A percentile compares a stretch with the other conserved stretches of the same genome.
Evolutionary conservation across 805 yeast genomes (phyloP).

Genomic region (Cyberlindnera mycetangii): DNA sequence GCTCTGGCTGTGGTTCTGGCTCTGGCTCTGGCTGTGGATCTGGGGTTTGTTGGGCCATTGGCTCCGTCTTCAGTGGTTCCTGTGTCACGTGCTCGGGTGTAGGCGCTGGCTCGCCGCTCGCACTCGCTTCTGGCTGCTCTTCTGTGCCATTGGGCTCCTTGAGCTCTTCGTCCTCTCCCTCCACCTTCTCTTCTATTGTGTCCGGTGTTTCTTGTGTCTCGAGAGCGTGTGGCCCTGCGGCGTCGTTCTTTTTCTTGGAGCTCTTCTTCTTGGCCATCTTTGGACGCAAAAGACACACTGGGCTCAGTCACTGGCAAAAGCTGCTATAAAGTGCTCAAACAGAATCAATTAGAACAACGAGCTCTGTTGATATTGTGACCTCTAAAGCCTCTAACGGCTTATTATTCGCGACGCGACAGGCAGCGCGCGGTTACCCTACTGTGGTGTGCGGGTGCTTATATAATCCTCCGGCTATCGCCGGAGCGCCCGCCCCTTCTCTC

Average conservation of each 20-base stretch:
- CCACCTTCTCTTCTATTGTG: not conserved
- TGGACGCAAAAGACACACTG: too few relatives aligned
- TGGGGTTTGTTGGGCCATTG: not conserved
- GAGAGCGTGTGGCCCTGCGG: not conserved
- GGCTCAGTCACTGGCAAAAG: too few relatives aligned
- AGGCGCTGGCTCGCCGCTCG: not conserved
- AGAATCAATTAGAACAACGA: too few relatives aligned
- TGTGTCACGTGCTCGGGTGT: not conserved
- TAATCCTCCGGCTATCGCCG: too few relatives aligned
- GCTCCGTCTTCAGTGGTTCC: not conserved
- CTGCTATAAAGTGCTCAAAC: too few relatives aligned
- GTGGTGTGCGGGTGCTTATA: too few relatives aligned
- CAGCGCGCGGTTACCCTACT: too few relatives aligned
- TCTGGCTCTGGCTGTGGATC: not conserved
- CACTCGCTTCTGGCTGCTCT: not conserved
- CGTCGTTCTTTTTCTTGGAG: constrained; percentile 2
- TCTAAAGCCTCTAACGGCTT: too few relatives aligned
- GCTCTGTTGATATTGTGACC: too few relatives aligned
- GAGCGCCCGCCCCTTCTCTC: too few relatives aligned
- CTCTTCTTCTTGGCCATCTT: constrained; percentile 19
- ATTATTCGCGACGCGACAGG: too few relatives aligned
- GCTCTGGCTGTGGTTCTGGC: not conserved
- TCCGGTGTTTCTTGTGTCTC: too few relatives aligned
- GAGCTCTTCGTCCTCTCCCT: not conserved
- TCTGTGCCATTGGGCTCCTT: not conserved